Conservation (phyloP, 805 yeast species). For the Hanseniaspora valbyensis region DNA sequence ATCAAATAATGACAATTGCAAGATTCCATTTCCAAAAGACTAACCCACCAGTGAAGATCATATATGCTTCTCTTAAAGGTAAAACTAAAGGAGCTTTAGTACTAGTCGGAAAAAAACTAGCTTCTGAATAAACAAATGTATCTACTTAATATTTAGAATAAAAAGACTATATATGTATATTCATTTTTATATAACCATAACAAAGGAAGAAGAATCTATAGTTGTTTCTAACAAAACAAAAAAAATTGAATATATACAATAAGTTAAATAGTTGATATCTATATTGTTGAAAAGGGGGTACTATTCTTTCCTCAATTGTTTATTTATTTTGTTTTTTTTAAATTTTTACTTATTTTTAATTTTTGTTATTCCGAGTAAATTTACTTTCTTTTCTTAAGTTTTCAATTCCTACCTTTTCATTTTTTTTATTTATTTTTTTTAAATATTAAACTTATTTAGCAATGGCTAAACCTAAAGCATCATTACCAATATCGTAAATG, state of each 20-base stretch:
- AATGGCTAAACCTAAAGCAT: constrained; percentile 89
- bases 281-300: too few relatives aligned
- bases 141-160: background rate
- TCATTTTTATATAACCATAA: too few relatives aligned
- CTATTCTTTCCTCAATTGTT: too few relatives aligned
- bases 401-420: background rate
- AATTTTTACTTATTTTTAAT: too few relatives aligned
- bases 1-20: constrained; percentile 42
- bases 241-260: too few relatives aligned
- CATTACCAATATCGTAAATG: constrained; percentile 76
- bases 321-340: too few relatives aligned
- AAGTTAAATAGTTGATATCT: too few relatives aligned
- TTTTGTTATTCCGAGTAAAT: background rate
- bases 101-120: constrained; percentile 46
- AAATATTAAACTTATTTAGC: constrained; percentile 36
- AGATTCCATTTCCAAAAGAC: constrained; percentile 34
- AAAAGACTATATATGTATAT: constrained; percentile 14
- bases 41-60: constrained; percentile 35
- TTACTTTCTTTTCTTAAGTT: background rate
- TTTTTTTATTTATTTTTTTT: background rate
- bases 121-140: background rate
- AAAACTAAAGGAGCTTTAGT: constrained; percentile 45
- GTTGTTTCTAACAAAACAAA: too few relatives aligned
- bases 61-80: constrained; percentile 35
- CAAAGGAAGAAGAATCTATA: too few relatives aligned